Base-by-base conservation (phyloP, 2,329 filamentous ascomycete genomes). In the Hymenoscyphus infarciens region DNA sequence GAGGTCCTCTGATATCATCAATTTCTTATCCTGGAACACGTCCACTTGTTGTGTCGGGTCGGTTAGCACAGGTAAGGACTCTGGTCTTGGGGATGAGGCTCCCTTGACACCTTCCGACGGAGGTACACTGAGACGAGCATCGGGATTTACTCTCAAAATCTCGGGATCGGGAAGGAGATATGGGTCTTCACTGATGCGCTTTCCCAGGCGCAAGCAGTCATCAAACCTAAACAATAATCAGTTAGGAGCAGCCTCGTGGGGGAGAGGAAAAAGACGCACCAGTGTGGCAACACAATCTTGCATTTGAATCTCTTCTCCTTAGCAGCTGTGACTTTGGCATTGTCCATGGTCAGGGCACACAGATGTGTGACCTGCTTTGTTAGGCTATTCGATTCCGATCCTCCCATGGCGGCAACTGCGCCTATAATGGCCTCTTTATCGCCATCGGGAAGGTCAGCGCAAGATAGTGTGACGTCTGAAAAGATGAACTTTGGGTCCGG, bases 351-450 rank as follows among this genome's bases (percentile, higher is more conserved):
- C 64, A 97, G 79, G 5, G 94, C 91, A 64, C 96, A 94, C 61
- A 99, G 84, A 75, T 99, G 95, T 2, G 95, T 98, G 8, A 91
- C 91, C 66, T 88, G 75, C 62, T 86, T 89, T 4, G 87, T 88
- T 55, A 96, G 78, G 59, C 85, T 83, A 57, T 86, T 84, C 25
- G 87, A 88, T 72, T 93, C 91, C 70, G 91, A 84, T 16, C 95
- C 95, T 25, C 95, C 95, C 77, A 97, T 87, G 0, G 95, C 94
- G 71, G 97, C 79, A 1, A 94, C 91, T 1, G 92, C 94, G 11
- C 93, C 95, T 45, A 91, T 86, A 62, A 99, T 97, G 11, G 92
- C 91, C 77, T 98, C 94, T 74, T 92, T 91, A 75, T 99, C 95
- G 39, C 87, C 89, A 39, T 86, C 80, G 0, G 95, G 95, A 56